Evolutionary conservation across 345 rosid species (phyloP).

Genomic region (Pistacia vera): DNA sequence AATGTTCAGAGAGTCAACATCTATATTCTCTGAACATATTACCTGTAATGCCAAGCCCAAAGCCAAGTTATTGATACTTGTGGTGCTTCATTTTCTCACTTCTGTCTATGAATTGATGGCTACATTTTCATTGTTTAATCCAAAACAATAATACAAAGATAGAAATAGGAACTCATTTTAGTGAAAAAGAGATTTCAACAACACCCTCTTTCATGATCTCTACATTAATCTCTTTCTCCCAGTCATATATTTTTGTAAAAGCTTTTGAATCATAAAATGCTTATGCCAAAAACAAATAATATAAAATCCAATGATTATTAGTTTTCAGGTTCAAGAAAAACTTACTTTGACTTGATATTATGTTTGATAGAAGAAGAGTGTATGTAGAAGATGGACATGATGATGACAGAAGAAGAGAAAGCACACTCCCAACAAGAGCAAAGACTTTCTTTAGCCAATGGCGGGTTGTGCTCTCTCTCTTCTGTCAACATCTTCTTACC

Average conservation of each 20-base stretch:
- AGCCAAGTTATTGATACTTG: not conserved
- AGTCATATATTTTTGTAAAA: no score
- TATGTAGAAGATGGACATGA: not conserved
- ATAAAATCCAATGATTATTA: not conserved
- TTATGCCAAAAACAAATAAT: no score
- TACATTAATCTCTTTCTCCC: no score
- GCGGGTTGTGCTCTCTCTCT: slow-evolving; percentile 94
- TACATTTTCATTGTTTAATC: no score
- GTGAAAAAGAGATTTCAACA: no score
- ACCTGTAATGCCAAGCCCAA: not conserved
- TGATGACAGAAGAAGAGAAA: slow-evolving; percentile 80
- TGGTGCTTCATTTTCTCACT: not conserved
- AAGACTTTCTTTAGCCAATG: slow-evolving; percentile 52
- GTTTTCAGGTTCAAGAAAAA: not conserved
- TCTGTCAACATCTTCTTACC: slow-evolving; percentile 67
- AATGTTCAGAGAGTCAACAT: not conserved
- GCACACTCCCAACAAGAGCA: slow-evolving; percentile 84
- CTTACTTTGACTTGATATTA: not conserved
- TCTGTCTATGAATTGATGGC: no score
- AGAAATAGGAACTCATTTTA: no score
- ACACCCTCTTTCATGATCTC: no score
- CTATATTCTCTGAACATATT: not conserved
- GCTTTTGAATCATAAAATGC: not conserved
- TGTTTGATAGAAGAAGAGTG: no score
- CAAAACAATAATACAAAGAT: no score